These are phyloP conservation scores for Nephelium lappaceum DNA, from an alignment of 345 rosid species.

Conservation along the genomic window DNA sequence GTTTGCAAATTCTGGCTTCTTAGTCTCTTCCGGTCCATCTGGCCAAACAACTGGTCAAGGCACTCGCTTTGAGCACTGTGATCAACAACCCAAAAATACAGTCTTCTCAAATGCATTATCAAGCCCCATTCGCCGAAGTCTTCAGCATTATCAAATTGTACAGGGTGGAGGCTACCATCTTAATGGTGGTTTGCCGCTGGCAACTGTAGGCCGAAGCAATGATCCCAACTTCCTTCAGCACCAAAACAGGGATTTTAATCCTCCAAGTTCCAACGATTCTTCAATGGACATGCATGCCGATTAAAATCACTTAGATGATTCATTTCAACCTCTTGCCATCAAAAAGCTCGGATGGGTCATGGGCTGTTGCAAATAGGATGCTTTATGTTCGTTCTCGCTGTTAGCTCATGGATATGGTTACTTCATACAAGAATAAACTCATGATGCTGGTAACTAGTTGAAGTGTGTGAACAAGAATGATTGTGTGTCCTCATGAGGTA, in stretches of 20 bases:
- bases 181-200: conserved; percentile 40
- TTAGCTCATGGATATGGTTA: conserved; percentile 27
- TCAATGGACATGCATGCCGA: conserved; percentile 90
- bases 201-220: conserved; percentile 43
- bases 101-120: conserved; percentile 88
- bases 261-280: conserved; percentile 71
- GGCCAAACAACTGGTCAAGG: conserved; percentile 49
- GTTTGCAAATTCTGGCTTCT: conserved; percentile 41
- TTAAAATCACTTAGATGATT: conserved; percentile 27
- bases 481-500: conserved; percentile 29
- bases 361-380: conserved; percentile 15
- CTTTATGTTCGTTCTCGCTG: conserved; percentile 15
- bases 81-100: conserved; percentile 74
- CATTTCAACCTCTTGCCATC: conserved; percentile 15
- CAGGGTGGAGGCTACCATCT: conserved; percentile 71
- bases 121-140: conserved; percentile 72
- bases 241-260: conserved; percentile 65
- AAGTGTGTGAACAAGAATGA: conserved; percentile 37
- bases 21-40: conserved; percentile 60
- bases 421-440: conserved; percentile 35
- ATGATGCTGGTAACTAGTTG: conserved; percentile 33
- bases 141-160: conserved; percentile 66
- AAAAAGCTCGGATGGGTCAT: conserved; percentile 13
- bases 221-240: conserved; percentile 47
- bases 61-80: conserved; percentile 57